Evolutionary conservation across 2,329 filamentous ascomycete species (phyloP).

Genomic region (Ophiostoma montium): DNA sequence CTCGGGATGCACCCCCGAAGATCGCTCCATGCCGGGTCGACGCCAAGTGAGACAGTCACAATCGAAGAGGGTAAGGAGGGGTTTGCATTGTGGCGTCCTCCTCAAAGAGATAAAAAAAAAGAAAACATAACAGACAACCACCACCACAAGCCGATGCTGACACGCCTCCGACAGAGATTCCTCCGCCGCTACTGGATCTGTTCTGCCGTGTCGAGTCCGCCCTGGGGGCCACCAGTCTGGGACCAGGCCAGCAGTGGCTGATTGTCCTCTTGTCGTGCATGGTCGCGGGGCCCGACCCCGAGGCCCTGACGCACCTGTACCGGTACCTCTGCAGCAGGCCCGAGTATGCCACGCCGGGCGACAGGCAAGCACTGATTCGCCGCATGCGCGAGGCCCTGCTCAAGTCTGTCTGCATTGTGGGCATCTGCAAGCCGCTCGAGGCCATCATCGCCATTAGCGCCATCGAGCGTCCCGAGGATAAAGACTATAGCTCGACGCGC

Average conservation of each 20-base stretch:
- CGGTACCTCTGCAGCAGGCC: slow-evolving; percentile 34
- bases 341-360: slow-evolving; percentile 25
- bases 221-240: slow-evolving; percentile 9
- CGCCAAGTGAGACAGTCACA: no score
- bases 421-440: slow-evolving; percentile 49
- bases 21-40: no score
- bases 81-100: no score
- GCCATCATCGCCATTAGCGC: slow-evolving; percentile 40
- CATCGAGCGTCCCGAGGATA: slow-evolving; percentile 38
- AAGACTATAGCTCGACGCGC: slow-evolving; percentile 38
- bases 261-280: slow-evolving; percentile 24
- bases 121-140: no score
- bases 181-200: slow-evolving; percentile 1
- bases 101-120: no score
- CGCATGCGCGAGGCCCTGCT: slow-evolving; percentile 43
- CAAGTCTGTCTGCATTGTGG: slow-evolving; percentile 43
- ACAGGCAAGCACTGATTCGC: slow-evolving; percentile 33
- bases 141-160: not conserved
- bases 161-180: not conserved
- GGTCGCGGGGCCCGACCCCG: slow-evolving; percentile 35
- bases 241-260: slow-evolving; percentile 15
- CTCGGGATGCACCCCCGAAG: no score
- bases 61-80: no score
- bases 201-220: slow-evolving; percentile 8
- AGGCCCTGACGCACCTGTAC: slow-evolving; percentile 39